These are phyloP conservation scores for Fusarium foetens DNA, from an alignment of 2,329 filamentous ascomycete species.

Conservation along the genomic window DNA sequence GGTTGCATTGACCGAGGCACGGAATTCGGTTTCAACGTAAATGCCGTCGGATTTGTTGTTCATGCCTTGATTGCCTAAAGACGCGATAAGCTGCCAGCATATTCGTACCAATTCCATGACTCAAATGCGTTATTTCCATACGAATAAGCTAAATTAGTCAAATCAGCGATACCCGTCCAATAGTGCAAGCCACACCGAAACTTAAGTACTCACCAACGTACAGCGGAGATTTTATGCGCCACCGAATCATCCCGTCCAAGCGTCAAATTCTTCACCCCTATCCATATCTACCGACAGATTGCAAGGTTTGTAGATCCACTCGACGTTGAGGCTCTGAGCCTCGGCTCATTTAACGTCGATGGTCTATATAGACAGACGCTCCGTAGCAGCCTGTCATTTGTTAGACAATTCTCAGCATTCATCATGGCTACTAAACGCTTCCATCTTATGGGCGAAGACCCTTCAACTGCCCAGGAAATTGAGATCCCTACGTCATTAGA, in stretches of 20 bases:
- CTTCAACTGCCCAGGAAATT: conserved; percentile 50
- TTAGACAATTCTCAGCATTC: conserved; percentile 1
- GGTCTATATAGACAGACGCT: conserved; percentile 28
- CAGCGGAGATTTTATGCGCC: conserved; percentile 19
- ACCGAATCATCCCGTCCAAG: conserved; percentile 10
- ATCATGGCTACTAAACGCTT: conserved; percentile 53
- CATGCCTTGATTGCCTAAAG: neutral
- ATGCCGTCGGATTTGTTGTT: neutral
- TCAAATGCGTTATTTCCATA: conserved; percentile 1
- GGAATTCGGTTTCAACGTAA: conserved; percentile 11
- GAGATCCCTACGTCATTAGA: conserved; percentile 50
- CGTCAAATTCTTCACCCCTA: conserved; percentile 21
- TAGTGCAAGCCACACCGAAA: neutral
- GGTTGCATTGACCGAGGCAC: conserved; percentile 21
- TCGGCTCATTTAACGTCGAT: neutral
- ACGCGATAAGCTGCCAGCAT: neutral
- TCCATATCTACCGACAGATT: conserved; percentile 17
- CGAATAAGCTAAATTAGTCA: neutral
- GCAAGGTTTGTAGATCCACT: conserved; percentile 18
- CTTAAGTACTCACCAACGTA: neutral
- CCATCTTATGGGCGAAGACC: conserved; percentile 55
- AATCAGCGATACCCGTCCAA: neutral
- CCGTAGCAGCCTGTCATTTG: neutral
- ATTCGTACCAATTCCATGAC: neutral
- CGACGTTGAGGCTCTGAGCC: conserved; percentile 9